phyloP scores from a whole-genome alignment of 495 filamentous ascomycete genomes.

The Glarea lozoyensis region DNA sequence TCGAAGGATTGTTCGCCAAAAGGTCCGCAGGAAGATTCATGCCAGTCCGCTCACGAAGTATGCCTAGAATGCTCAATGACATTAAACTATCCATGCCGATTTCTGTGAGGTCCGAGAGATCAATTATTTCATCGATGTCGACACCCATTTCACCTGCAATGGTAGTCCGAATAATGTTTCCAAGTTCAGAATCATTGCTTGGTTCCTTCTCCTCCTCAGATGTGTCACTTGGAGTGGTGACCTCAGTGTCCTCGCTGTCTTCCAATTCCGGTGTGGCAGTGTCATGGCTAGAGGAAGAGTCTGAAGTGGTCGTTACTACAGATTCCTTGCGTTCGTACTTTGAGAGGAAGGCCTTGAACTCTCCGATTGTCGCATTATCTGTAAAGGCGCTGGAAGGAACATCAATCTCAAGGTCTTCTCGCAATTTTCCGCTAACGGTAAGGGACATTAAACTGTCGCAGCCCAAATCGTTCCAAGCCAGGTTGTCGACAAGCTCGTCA shows the following conservation, averaged over 20 bases:
- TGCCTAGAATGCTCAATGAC: conserved; percentile 45
- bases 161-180: conserved; percentile 28
- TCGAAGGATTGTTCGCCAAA: conserved; percentile 31
- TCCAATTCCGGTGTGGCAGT: conserved; percentile 41
- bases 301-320: conserved; percentile 28
- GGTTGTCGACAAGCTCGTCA: conserved; percentile 48
- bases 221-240: conserved; percentile 15
- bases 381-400: conserved; percentile 49
- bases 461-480: conserved; percentile 45
- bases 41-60: conserved; percentile 48
- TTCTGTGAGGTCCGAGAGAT: conserved; percentile 38
- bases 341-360: conserved; percentile 28
- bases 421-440: conserved; percentile 41
- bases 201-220: conserved; percentile 2
- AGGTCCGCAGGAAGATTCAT: conserved; percentile 38
- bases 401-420: conserved; percentile 48
- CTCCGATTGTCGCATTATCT: conserved; percentile 39
- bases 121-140: conserved; percentile 50
- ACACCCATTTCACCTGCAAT: conserved; percentile 64
- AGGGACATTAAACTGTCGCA: conserved; percentile 55
- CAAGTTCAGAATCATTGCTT: conserved; percentile 2
- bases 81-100: conserved; percentile 57
- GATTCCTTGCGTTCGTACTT: conserved; percentile 32
- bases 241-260: conserved; percentile 10
- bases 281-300: conserved; percentile 17